Base-by-base conservation (phyloP, 139 green algal genomes). In the Parachlorella kessleri region DNA sequence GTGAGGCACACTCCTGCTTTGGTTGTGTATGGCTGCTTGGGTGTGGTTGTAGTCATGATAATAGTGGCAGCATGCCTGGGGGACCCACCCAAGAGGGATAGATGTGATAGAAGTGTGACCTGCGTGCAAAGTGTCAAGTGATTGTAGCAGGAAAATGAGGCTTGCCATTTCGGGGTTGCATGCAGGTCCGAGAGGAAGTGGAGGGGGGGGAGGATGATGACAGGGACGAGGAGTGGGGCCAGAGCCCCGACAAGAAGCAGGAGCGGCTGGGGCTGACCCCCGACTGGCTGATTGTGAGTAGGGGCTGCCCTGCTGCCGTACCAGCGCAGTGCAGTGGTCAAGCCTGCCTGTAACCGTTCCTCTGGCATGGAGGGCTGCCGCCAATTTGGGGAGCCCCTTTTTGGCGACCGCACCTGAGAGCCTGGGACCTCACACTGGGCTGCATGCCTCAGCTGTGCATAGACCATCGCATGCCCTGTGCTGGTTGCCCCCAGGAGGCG, bases 181-280 rank as follows among this genome's bases (percentile, higher is more conserved):
- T 70, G 55, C 74, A 75, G 66, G 74, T 80, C 0, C 42, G 66
- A 2, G 39, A 55, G 39, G 39, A 63, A 1, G 71, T 66, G 41
- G 64, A 66, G 33, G 48, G 21, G 48, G 48, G 48, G 48, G 48
- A 59, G 48, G 48, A 18, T 18, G 48, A 18, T 14, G 48, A 59
- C 21, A 18, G 48, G 67, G 67, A 21, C n/a, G 71, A 35, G 0
- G 74, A 72, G 39, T 36, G n/a, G 28, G 70, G 55, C 23, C 59
- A 80, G 39, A 30, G 67, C 0, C 32, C 32, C 4, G 64, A 35
- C 37, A 64, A 37, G 9, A 67, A 72, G 26, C 53, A 66, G 40
- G 63, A 83, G 71, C 84, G 88, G 21, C 86, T 91, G 87, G 90
- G 92, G 1, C 89, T 96, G 1, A 96, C 92, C 0, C 92, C 92